phyloP scores from a whole-genome alignment of 2,329 filamentous ascomycete genomes.

The Ophiocordyceps camponoti-leonardi region DNA sequence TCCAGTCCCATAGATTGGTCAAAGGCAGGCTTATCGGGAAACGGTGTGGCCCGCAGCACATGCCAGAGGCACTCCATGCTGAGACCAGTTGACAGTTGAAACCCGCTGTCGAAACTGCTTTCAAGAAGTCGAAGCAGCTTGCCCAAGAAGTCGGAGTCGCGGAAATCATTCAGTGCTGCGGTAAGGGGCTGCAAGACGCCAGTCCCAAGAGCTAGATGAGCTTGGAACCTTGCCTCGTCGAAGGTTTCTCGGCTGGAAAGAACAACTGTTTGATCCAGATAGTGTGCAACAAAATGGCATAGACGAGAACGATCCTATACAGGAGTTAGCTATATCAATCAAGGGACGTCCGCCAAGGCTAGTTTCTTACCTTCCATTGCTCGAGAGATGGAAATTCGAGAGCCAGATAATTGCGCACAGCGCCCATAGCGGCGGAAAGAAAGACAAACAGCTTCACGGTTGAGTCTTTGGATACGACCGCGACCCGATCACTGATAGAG shows the following conservation, averaged over 20 bases:
- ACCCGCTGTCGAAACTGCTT: constrained; percentile 47
- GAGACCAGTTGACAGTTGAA: constrained; percentile 57
- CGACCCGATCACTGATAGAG: constrained; percentile 32
- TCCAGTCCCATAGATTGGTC: constrained; percentile 33
- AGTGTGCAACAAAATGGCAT: constrained; percentile 26
- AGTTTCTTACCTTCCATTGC: constrained; percentile 13
- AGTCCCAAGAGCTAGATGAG: constrained; percentile 36
- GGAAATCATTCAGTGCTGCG: constrained; percentile 7
- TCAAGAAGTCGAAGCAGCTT: constrained; percentile 25
- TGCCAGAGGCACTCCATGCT: constrained; percentile 72
- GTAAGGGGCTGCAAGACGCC: constrained; percentile 21
- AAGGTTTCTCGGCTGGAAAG: constrained; percentile 29
- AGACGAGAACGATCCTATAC: constrained; percentile 13
- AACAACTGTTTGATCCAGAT: constrained; percentile 34
- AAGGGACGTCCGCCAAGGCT: background rate
- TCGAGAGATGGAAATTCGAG: constrained; percentile 9
- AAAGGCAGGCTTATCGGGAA: constrained; percentile 27
- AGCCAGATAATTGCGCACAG: constrained; percentile 25
- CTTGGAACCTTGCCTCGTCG: constrained; percentile 47
- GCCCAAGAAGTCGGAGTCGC: constrained; percentile 19
- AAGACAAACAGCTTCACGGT: constrained; percentile 38
- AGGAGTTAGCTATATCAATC: background rate
- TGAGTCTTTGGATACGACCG: constrained; percentile 41
- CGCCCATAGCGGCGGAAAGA: constrained; percentile 23
- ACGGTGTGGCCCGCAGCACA: constrained; percentile 44